These are phyloP conservation scores for Sindora glabra DNA, from an alignment of 306 rosid species.

Conservation along the genomic window DNA sequence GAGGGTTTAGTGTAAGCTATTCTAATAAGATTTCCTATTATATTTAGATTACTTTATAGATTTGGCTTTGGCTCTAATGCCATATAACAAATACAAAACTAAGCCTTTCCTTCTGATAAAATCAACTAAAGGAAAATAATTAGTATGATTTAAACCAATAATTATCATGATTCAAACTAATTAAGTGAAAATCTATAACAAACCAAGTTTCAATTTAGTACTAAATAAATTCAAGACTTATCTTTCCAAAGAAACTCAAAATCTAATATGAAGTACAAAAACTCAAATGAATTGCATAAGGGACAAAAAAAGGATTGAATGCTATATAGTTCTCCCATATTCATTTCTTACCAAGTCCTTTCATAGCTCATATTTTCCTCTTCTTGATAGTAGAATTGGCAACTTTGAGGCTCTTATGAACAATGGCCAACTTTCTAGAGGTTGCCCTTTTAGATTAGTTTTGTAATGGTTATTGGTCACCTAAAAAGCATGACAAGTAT, in stretches of 20 bases:
- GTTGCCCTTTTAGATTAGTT: slow-evolving; percentile 85
- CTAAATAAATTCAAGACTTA: too few relatives aligned
- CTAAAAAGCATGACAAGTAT: slow-evolving; percentile 15
- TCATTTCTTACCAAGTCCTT: slow-evolving; percentile 24
- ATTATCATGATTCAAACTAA: too few relatives aligned
- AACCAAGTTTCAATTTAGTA: too few relatives aligned
- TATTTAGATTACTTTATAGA: too few relatives aligned
- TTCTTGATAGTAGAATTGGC: slow-evolving; percentile 88
- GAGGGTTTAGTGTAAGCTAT: too few relatives aligned
- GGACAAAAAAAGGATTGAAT: neutral
- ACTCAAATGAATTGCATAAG: slow-evolving; percentile 15
- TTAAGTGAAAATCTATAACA: too few relatives aligned
- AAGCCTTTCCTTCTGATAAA: too few relatives aligned
- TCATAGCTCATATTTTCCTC: slow-evolving; percentile 73
- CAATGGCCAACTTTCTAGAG: slow-evolving; percentile 78
- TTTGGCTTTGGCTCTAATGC: too few relatives aligned
- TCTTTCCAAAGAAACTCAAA: slow-evolving; percentile 3
- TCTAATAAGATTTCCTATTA: too few relatives aligned
- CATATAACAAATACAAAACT: too few relatives aligned
- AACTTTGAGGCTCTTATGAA: slow-evolving; percentile 76
- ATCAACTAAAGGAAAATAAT: too few relatives aligned
- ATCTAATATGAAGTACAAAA: slow-evolving; percentile 8
- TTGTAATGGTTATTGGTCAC: slow-evolving; percentile 65
- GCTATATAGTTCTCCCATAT: neutral
- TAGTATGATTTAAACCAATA: too few relatives aligned